These are phyloP conservation scores for Esteya vermicola DNA, from an alignment of 2,329 filamentous ascomycete genomes.

Conservation along the genomic window DNA sequence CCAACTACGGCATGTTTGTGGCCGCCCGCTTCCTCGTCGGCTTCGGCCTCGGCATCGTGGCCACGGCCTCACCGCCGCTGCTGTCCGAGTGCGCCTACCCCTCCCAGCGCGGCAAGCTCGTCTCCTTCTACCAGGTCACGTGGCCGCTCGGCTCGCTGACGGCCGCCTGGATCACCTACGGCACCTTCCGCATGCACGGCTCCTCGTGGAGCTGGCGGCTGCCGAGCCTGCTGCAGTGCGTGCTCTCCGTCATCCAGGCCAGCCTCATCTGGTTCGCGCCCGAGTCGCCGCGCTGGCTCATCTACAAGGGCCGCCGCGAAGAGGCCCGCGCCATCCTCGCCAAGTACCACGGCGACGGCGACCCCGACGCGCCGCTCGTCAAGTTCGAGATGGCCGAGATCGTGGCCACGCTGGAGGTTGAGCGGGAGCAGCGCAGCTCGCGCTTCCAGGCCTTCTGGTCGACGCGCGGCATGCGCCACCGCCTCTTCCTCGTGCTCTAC, in stretches of 20 bases:
- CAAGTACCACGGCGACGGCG: conserved; percentile 9
- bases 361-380: conserved; percentile 7
- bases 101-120: conserved; percentile 60
- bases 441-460: conserved; percentile 7
- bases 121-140: conserved; percentile 71
- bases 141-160: conserved; percentile 59
- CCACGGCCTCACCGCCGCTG: conserved; percentile 14
- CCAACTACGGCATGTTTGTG: conserved; percentile 45
- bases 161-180: conserved; percentile 62
- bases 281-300: conserved; percentile 16
- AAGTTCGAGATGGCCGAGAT: conserved; percentile 10
- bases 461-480: conserved; percentile 9
- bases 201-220: conserved; percentile 18
- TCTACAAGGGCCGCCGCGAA: conserved; percentile 9
- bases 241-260: conserved; percentile 5
- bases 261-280: conserved; percentile 10
- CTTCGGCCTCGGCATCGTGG: conserved; percentile 35
- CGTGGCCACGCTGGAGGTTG: conserved; percentile 6
- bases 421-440: conserved; percentile 6
- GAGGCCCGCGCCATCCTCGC: conserved; percentile 8
- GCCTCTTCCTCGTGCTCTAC: conserved; percentile 9
- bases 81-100: conserved; percentile 56
- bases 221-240: conserved; percentile 7
- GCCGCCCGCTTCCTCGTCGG: conserved; percentile 57
- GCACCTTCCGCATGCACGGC: conserved; percentile 20